A percentile compares a stretch with the other conserved stretches of the same genome.
These are phyloP conservation scores for Plasmodium vivax DNA, from an alignment of 169 alveolate genomes.

Conservation along the genomic window DNA sequence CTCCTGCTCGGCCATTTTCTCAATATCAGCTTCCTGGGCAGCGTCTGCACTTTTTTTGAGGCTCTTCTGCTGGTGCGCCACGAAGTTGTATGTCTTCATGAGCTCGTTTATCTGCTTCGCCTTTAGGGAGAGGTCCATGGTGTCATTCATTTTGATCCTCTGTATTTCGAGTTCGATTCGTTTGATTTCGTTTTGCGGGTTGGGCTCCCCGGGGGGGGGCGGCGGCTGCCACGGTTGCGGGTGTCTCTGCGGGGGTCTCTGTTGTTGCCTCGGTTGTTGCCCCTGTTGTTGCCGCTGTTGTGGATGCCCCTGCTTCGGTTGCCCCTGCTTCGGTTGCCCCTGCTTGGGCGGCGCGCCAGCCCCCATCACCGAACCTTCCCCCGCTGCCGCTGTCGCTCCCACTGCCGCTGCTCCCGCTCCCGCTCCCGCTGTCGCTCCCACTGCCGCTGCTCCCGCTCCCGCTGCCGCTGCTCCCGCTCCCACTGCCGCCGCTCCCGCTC, in stretches of 20 bases:
- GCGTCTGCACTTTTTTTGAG: not conserved
- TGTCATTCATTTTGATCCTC: constrained; percentile 57
- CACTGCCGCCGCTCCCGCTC: no score
- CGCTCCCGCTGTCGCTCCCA: no score
- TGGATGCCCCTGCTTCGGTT: no score
- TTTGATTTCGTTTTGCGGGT: constrained; percentile 4
- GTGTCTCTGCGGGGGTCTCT: not conserved
- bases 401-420: no score
- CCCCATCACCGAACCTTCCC: not conserved
- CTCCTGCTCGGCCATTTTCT: constrained; percentile 45
- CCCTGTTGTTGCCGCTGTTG: not conserved
- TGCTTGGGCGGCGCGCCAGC: not conserved
- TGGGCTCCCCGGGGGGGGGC: not conserved
- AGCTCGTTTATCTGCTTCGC: constrained; percentile 46
- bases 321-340: no score
- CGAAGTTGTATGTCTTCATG: constrained; percentile 41
- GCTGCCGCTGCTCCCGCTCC: not conserved
- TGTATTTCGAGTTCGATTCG: constrained; percentile 60
- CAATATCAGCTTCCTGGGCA: constrained; percentile 9
- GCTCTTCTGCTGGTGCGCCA: constrained; percentile 7
- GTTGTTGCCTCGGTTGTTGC: no score
- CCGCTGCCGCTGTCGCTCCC: not conserved
- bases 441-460: no score
- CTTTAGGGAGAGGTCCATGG: constrained; percentile 36
- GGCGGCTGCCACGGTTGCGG: not conserved